Evolutionary conservation across 1,284 basidiomycete species (phyloP).

Genomic region (Heliocybe sulcata): DNA sequence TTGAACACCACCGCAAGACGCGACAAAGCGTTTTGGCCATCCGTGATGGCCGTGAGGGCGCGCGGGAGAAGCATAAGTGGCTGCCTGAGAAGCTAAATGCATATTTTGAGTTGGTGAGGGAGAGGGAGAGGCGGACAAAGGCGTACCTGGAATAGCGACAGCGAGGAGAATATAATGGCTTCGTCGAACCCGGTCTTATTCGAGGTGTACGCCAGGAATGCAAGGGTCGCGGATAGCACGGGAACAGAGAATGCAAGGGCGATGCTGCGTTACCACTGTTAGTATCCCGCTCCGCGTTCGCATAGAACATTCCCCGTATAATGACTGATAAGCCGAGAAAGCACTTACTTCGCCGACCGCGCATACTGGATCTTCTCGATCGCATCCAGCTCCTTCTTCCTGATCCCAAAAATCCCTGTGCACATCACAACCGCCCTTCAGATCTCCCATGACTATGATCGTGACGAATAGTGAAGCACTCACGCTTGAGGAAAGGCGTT

Average conservation of each 20-base stretch:
- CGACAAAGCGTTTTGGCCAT: slow-evolving; percentile 55
- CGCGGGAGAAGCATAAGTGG: slow-evolving; percentile 67
- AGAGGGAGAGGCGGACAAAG: slow-evolving; percentile 20
- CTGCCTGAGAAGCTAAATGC: slow-evolving; percentile 34
- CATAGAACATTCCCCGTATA: not conserved
- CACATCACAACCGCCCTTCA: not conserved
- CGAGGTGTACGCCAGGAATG: slow-evolving; percentile 67
- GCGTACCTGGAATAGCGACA: slow-evolving; percentile 57
- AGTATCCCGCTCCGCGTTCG: slow-evolving; percentile 5
- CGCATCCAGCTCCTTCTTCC: slow-evolving; percentile 47
- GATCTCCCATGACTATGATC: not conserved
- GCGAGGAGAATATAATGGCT: slow-evolving; percentile 63
- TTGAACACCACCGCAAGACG: slow-evolving; percentile 51
- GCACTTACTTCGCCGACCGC: slow-evolving; percentile 50
- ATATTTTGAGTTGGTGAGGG: slow-evolving; percentile 5
- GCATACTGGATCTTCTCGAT: slow-evolving; percentile 54
- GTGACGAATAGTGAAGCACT: slow-evolving; percentile 13
- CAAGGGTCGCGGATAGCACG: slow-evolving; percentile 65
- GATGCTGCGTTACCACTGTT: slow-evolving; percentile 26
- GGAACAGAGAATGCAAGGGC: slow-evolving; percentile 50
- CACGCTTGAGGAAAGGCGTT: slow-evolving; percentile 54
- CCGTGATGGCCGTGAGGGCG: slow-evolving; percentile 54
- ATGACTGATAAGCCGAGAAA: not conserved
- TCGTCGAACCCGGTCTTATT: slow-evolving; percentile 49
- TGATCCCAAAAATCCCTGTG: slow-evolving; percentile 45